Evolutionary conservation across 345 rosid species (phyloP).

Genomic region (Geranium brycei): DNA sequence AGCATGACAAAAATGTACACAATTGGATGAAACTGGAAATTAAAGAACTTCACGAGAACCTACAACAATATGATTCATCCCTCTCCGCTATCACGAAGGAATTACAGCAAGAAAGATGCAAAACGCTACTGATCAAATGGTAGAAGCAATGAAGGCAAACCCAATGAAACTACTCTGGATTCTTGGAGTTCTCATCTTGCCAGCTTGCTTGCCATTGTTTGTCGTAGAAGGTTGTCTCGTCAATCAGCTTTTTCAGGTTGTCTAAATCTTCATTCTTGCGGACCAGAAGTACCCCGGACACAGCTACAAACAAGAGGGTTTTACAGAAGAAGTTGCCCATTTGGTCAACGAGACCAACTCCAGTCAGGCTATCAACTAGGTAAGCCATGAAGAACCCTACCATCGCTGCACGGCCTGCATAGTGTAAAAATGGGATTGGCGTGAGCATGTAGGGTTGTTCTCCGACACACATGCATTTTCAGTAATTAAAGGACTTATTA

Average conservation of each 20-base stretch:
- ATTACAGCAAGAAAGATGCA: not conserved
- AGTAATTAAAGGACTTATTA: not conserved
- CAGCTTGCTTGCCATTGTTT: conserved; percentile 96
- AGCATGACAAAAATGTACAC: not conserved
- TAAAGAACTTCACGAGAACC: not conserved
- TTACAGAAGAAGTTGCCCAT: conserved; percentile 95
- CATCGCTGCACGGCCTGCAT: conserved; percentile 91
- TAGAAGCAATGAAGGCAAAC: not conserved
- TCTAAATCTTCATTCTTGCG: conserved; percentile 84
- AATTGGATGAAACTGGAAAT: not conserved
- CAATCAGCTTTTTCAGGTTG: conserved; percentile 51
- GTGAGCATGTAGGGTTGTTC: not conserved
- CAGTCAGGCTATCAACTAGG: conserved; percentile 85
- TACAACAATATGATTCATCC: not conserved
- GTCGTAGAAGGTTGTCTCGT: conserved; percentile 79
- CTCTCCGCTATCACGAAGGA: not conserved
- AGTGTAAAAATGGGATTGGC: conserved; percentile 4
- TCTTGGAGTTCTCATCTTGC: conserved; percentile 45
- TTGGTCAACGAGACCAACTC: conserved; percentile 91
- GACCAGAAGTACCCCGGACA: conserved; percentile 59
- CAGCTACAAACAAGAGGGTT: conserved; percentile 75
- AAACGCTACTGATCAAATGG: not conserved
- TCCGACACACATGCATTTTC: not conserved
- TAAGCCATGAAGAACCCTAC: conserved; percentile 97
- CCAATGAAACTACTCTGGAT: conserved; percentile 10